These are phyloP conservation scores for Rutstroemia sydowiana DNA, from an alignment of 2,329 filamentous ascomycete genomes.

Conservation along the genomic window DNA sequence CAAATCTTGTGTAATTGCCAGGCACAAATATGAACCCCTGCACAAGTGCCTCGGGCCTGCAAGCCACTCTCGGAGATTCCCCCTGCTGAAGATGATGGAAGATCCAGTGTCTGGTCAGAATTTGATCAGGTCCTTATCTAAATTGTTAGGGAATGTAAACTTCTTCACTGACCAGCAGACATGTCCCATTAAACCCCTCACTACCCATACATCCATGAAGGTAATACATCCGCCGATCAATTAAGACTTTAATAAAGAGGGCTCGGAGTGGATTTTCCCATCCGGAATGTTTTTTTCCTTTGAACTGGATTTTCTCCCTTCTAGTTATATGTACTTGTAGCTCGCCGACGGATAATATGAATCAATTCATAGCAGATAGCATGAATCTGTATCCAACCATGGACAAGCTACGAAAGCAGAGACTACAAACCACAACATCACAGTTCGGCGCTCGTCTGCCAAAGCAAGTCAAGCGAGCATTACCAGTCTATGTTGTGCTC, in stretches of 20 bases:
- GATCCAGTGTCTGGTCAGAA: neutral
- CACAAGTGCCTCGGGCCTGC: neutral
- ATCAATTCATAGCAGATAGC: neutral
- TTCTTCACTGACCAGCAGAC: too few relatives aligned
- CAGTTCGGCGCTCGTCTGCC: slow-evolving; percentile 35
- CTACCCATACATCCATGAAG: too few relatives aligned
- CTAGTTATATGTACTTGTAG: too few relatives aligned
- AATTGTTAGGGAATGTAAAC: too few relatives aligned
- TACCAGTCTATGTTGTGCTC: slow-evolving; percentile 23
- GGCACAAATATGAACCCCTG: neutral
- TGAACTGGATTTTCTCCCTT: too few relatives aligned
- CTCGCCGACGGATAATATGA: neutral
- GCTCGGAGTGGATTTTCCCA: neutral
- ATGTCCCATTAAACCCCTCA: too few relatives aligned
- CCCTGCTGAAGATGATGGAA: neutral
- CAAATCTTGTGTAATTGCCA: neutral
- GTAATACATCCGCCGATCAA: neutral
- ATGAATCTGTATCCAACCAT: slow-evolving; percentile 4
- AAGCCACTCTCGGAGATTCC: neutral
- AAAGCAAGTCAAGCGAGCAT: slow-evolving; percentile 20
- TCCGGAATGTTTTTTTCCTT: neutral
- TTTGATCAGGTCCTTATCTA: too few relatives aligned
- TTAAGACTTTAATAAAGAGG: neutral
- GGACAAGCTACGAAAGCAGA: slow-evolving; percentile 9
- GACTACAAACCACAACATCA: slow-evolving; percentile 6